Evolutionary conservation across 768 basidiomycete species (phyloP).

Genomic region (Trametes gibbosa): DNA sequence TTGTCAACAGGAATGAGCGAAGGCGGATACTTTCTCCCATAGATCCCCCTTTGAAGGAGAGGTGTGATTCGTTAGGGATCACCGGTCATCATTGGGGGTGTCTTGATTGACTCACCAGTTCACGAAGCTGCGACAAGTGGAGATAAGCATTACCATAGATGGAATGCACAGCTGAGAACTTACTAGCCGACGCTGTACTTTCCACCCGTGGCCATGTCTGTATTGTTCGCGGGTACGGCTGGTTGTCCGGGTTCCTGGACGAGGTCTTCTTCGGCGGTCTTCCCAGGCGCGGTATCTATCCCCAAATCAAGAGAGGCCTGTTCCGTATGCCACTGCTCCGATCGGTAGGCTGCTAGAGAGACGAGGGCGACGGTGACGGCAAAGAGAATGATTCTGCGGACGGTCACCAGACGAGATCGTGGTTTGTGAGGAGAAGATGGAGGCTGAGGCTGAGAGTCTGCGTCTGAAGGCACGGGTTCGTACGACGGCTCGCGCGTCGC

Average conservation of each 20-base stretch:
- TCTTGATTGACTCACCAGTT: conserved; percentile 53
- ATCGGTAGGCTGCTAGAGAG: conserved; percentile 42
- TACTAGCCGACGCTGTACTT: conserved; percentile 84
- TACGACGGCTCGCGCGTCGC: conserved; percentile 22
- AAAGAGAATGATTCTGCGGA: conserved; percentile 35
- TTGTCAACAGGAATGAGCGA: conserved; percentile 77
- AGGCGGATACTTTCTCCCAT: conserved; percentile 89
- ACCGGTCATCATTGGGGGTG: background rate
- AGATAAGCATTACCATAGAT: background rate
- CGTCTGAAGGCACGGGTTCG: conserved; percentile 31
- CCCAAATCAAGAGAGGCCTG: background rate
- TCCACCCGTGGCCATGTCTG: conserved; percentile 42
- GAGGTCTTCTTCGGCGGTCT: conserved; percentile 3
- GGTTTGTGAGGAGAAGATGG: conserved; percentile 16
- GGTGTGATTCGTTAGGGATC: background rate
- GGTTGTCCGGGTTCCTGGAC: background rate
- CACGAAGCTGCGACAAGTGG: conserved; percentile 52
- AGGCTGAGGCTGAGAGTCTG: conserved; percentile 16
- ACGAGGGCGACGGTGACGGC: conserved; percentile 35
- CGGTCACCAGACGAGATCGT: conserved; percentile 27
- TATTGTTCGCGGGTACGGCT: conserved; percentile 3
- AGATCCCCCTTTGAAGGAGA: conserved; percentile 72
- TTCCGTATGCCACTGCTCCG: conserved; percentile 39
- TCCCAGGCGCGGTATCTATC: background rate
- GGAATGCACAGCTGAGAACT: conserved; percentile 30